Conservation (phyloP, 352 stramenopile species). For the Globisporangium spinosum region DNA sequence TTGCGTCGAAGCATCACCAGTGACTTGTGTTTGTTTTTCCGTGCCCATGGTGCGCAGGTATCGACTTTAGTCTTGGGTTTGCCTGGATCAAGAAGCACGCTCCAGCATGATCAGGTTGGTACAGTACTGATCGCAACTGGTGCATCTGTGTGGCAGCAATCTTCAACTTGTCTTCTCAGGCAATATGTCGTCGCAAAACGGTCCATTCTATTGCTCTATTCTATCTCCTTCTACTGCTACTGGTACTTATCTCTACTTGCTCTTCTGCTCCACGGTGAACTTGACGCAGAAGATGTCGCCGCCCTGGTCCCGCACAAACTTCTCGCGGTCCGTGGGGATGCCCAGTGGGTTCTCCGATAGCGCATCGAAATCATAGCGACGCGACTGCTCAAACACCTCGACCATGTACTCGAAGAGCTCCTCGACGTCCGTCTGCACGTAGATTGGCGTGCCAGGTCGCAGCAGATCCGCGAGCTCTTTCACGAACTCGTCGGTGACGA, state of each 20-base stretch:
- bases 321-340: slow-evolving; percentile 71
- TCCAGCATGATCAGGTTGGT: background rate
- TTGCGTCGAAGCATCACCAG: too few species aligned
- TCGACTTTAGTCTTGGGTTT: slow-evolving; percentile 10
- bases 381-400: slow-evolving; percentile 63
- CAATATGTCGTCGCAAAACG: background rate
- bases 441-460: slow-evolving; percentile 53
- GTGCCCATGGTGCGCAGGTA: slow-evolving; percentile 1
- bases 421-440: slow-evolving; percentile 77
- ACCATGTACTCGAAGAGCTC: slow-evolving; percentile 86
- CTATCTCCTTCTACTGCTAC: background rate
- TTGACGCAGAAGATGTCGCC: slow-evolving; percentile 70
- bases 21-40: background rate
- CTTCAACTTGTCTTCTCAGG: background rate
- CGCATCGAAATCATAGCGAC: slow-evolving; percentile 36
- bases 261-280: slow-evolving; percentile 30
- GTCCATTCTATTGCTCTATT: background rate
- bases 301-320: slow-evolving; percentile 55
- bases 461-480: slow-evolving; percentile 54
- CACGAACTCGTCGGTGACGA: slow-evolving; percentile 73
- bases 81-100: slow-evolving; percentile 1
- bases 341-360: slow-evolving; percentile 55
- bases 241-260: background rate
- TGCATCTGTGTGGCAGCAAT: background rate
- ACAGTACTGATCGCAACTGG: background rate